Percentiles rank a stretch among this genome's conserved stretches.
Conservation (phyloP, 768 basidiomycete species). For the Tricholoma saponaceum region DNA sequence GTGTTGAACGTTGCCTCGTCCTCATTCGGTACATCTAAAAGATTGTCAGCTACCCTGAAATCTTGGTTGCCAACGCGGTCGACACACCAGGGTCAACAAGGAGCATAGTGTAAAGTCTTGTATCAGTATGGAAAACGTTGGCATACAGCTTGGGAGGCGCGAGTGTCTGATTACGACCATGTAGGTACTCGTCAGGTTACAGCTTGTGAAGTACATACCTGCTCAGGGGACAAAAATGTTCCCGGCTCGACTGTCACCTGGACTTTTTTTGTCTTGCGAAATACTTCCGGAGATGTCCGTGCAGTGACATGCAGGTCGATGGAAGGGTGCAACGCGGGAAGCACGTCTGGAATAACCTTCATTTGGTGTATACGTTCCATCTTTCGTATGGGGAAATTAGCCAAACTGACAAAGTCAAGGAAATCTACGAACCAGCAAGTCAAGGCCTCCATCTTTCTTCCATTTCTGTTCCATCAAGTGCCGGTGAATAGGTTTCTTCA, state of each 20-base stretch:
- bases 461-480: slow-evolving; percentile 80
- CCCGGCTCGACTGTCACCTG: slow-evolving; percentile 65
- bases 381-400: slow-evolving; percentile 29
- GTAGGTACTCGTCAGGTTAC: background rate
- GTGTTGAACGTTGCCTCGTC: slow-evolving; percentile 58
- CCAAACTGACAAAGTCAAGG: background rate
- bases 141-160: slow-evolving; percentile 61
- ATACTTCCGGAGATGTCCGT: slow-evolving; percentile 26
- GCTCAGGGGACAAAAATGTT: slow-evolving; percentile 57
- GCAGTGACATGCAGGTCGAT: slow-evolving; percentile 69
- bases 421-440: slow-evolving; percentile 64
- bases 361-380: slow-evolving; percentile 95
- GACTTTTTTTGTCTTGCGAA: slow-evolving; percentile 28
- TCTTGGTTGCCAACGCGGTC: background rate
- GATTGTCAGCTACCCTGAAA: slow-evolving; percentile 2
- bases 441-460: slow-evolving; percentile 80
- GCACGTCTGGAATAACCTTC: slow-evolving; percentile 84
- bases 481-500: slow-evolving; percentile 68
- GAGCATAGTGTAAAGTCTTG: slow-evolving; percentile 80
- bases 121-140: slow-evolving; percentile 79
- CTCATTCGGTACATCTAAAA: slow-evolving; percentile 77
- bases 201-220: slow-evolving; percentile 40
- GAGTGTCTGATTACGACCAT: slow-evolving; percentile 46
- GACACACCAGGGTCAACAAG: slow-evolving; percentile 79
- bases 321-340: slow-evolving; percentile 67